Percentiles rank a stretch among this genome's conserved stretches.
Evolutionary conservation across 208 protist genomes (phyloP).

Genomic region (Tritrichomonas foetus): DNA sequence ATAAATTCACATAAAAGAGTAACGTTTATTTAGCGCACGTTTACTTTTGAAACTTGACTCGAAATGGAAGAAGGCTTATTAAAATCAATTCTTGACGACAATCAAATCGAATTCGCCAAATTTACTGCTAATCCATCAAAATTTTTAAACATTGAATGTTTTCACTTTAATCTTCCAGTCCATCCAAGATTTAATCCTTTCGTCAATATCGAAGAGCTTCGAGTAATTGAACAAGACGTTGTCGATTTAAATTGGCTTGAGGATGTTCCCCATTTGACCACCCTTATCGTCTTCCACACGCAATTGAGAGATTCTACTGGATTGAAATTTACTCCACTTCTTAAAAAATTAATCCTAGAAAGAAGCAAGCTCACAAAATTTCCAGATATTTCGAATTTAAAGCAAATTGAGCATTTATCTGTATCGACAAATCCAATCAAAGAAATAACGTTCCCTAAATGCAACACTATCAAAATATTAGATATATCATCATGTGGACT

Average conservation of each 20-base stretch:
- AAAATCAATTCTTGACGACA: neutral
- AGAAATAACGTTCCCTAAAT: neutral
- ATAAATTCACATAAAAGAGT: too few relatives aligned
- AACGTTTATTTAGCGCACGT: too few relatives aligned
- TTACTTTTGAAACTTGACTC: too few relatives aligned
- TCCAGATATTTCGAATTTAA: neutral
- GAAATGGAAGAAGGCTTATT: neutral
- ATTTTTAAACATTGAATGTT: slow-evolving; percentile 9
- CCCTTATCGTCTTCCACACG: neutral
- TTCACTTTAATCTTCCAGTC: slow-evolving; percentile 4
- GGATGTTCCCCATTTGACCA: neutral
- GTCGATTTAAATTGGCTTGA: neutral
- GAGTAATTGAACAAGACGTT: slow-evolving; percentile 26
- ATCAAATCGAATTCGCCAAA: neutral
- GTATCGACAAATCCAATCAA: neutral
- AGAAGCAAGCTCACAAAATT: neutral
- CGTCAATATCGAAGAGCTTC: neutral
- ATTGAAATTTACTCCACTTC: neutral
- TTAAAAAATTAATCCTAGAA: neutral
- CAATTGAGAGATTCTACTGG: neutral
- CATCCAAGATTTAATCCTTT: neutral
- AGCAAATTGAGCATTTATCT: neutral
- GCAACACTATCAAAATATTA: neutral
- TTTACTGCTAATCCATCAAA: neutral
- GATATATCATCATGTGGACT: neutral